Percentiles rank a stretch among this genome's conserved stretches.
These are phyloP conservation scores for Candida ovalis DNA, from an alignment of 805 yeast species.

Conservation along the genomic window DNA sequence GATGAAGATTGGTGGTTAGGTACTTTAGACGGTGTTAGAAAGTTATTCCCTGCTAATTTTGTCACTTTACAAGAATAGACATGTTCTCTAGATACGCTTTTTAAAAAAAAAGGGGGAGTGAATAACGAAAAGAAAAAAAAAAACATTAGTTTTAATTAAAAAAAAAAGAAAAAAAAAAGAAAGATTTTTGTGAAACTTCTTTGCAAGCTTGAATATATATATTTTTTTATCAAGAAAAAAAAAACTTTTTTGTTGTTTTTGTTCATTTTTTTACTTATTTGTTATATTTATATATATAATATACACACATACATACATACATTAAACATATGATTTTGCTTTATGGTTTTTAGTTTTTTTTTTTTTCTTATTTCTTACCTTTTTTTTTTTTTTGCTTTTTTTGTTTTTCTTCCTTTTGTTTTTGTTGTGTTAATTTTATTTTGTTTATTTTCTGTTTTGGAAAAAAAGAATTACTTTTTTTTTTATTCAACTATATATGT, in stretches of 20 bases:
- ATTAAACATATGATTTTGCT: background rate
- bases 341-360: background rate
- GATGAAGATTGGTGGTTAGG: conserved; percentile 99
- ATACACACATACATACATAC: background rate
- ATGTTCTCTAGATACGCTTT: background rate
- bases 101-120: background rate
- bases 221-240: too few relatives aligned
- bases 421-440: too few relatives aligned
- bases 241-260: too few relatives aligned
- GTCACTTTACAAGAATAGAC: conserved; percentile 39
- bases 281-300: background rate
- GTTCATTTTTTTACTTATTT: too few relatives aligned
- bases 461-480: too few relatives aligned
- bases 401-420: background rate
- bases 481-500: too few relatives aligned
- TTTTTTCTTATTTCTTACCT: background rate
- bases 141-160: background rate
- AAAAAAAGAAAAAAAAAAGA: background rate
- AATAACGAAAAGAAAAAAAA: background rate
- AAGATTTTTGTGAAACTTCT: too few relatives aligned
- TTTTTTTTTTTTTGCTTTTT: background rate
- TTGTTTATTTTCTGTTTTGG: background rate
- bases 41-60: conserved; percentile 89
- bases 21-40: conserved; percentile 68
- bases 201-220: too few relatives aligned